Evolutionary conservation across 306 rosid species (phyloP).

Genomic region (Mimosa bimucronata): DNA sequence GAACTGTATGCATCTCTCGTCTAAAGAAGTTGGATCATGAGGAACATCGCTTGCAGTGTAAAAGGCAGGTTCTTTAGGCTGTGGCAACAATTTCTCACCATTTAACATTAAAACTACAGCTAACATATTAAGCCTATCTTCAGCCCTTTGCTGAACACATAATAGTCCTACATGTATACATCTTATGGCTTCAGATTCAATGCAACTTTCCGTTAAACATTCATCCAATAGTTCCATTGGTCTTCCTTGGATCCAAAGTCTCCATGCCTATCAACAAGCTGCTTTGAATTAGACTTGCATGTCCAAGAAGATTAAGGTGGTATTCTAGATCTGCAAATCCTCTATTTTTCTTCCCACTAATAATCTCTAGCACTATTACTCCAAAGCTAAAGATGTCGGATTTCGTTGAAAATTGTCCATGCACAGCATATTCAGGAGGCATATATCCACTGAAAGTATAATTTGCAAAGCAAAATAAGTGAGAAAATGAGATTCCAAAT

Average conservation of each 20-base stretch:
- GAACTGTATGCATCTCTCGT: background rate
- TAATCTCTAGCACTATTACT: background rate
- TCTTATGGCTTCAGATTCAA: conserved; percentile 11
- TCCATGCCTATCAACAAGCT: conserved; percentile 31
- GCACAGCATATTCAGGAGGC: background rate
- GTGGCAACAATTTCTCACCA: conserved; percentile 30
- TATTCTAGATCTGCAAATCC: background rate
- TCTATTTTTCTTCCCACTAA: conserved; percentile 14
- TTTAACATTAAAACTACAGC: conserved; percentile 38
- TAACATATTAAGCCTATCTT: conserved; percentile 40
- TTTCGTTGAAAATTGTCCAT: background rate
- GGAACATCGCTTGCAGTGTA: background rate
- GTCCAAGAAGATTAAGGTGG: conserved; percentile 54
- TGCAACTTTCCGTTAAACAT: background rate
- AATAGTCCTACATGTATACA: conserved; percentile 34
- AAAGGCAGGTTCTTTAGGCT: conserved; percentile 32
- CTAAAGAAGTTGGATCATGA: background rate
- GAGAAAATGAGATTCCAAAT: background rate
- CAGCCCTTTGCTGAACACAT: conserved; percentile 35
- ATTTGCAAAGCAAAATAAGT: background rate
- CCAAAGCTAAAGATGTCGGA: background rate
- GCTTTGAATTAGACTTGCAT: conserved; percentile 34
- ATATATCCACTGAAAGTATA: background rate
- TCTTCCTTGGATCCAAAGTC: conserved; percentile 32
- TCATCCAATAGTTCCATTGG: conserved; percentile 32